Evolutionary conservation across 2,329 filamentous ascomycete species (phyloP).

Genomic region (Talaromyces sp.): DNA sequence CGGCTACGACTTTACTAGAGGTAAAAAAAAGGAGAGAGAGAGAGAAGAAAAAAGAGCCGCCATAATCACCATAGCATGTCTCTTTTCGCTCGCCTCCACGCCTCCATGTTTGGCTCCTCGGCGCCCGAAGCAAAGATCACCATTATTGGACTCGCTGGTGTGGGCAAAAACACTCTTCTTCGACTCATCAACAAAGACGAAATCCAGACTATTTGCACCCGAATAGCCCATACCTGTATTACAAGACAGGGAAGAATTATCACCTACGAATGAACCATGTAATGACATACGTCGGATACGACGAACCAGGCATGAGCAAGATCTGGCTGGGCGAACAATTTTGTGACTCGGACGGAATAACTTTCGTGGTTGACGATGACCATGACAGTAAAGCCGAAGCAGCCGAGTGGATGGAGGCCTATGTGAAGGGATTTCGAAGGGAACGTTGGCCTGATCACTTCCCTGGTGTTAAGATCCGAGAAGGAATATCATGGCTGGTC

Average conservation of each 20-base stretch:
- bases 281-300: background rate
- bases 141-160: background rate
- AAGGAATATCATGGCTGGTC: background rate
- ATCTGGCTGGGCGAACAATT: background rate
- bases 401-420: background rate
- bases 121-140: background rate
- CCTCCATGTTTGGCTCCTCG: background rate
- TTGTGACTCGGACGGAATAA: background rate
- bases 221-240: background rate
- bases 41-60: no score
- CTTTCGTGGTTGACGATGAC: background rate
- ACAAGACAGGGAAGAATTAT: background rate
- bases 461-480: background rate
- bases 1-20: no score
- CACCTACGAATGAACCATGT: background rate
- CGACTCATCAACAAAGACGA: background rate
- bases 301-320: background rate
- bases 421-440: background rate
- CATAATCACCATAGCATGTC: background rate
- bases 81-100: background rate
- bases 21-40: no score
- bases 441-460: background rate
- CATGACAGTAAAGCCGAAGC: background rate
- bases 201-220: background rate
- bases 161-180: slow-evolving; percentile 4